Evolutionary conservation across 306 rosid species (phyloP), one percentile per base, ranked within the genome.

Genomic region (Trifolium dubium): DNA sequence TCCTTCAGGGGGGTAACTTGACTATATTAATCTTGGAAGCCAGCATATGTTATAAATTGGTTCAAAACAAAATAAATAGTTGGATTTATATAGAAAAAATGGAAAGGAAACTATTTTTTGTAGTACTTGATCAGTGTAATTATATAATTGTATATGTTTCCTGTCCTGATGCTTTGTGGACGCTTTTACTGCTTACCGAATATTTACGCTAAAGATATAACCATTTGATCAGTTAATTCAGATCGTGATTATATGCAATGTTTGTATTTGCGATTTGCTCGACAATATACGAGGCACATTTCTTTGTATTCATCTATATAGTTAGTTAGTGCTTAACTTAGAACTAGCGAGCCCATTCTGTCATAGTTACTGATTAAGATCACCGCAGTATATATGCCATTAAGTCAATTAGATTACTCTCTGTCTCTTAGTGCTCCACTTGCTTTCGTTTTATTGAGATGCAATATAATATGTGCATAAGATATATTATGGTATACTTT

Each of bases 1-100:
- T 71, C 11, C 71, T 54, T 84, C 37, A 4, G 60, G 32, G 32
- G 32, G 73, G 61, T 56, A 63, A 70, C 53, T 55, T 73, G 55
- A 34, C 69, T 37, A 31, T 5, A 30, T 44, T 66, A 50, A 47
- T 71, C 18, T 40, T 74, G 62, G 49, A 41, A 53, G 77, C 54
- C 55, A 32, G 19, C 58, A 3, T 11, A 60, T 67, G 51, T 47
- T 15, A 17, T 69, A 44, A 41, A 63, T 73, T 37, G 29, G 35
- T 51, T 67, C 50, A 17, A 34, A 62, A 14, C 3, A 10, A 58
- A 65, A 47, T n/a, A 35, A 56, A 41, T 41, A 15, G 35, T 53
- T 71, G 35, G 67, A 65, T 17, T 71, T 65, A 40, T 71, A 29
- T 15, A 10, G 8, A 10, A 49, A 72, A 23, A 75, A 71, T 12